phyloP scores from a whole-genome alignment of 2,329 filamentous ascomycete genomes.

The Neopestalotiopsis clavispora region DNA sequence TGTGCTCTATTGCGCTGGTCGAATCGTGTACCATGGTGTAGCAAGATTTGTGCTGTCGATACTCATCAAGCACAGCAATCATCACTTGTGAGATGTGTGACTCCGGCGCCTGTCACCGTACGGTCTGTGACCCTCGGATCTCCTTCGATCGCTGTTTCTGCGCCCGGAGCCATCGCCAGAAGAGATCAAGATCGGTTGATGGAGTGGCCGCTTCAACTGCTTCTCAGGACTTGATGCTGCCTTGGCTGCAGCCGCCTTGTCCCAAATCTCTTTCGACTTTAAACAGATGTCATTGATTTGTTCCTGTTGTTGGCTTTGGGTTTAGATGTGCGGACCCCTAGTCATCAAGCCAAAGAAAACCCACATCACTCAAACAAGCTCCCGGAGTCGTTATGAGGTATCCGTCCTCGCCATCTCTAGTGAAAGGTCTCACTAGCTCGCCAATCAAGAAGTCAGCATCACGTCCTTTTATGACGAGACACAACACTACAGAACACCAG shows the following conservation, averaged over 20 bases:
- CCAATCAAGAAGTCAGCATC: not conserved
- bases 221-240: slow-evolving; percentile 51
- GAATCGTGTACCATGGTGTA: not conserved
- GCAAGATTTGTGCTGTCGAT: not conserved
- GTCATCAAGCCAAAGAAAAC: slow-evolving; percentile 27
- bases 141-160: slow-evolving; percentile 40
- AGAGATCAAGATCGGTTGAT: slow-evolving; percentile 59
- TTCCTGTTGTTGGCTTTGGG: slow-evolving; percentile 47
- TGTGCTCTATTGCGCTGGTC: not conserved
- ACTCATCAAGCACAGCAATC: not conserved
- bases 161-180: slow-evolving; percentile 43
- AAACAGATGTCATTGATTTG: slow-evolving; percentile 67
- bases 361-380: slow-evolving; percentile 63
- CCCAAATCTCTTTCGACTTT: slow-evolving; percentile 64
- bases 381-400: slow-evolving; percentile 64
- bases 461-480: not conserved
- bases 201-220: slow-evolving; percentile 59
- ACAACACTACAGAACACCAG: not conserved
- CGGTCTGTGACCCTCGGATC: slow-evolving; percentile 31
- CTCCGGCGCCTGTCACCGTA: slow-evolving; percentile 36
- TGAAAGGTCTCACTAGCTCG: slow-evolving; percentile 55
- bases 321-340: slow-evolving; percentile 17
- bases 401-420: slow-evolving; percentile 65
- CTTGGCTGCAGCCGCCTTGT: slow-evolving; percentile 58
- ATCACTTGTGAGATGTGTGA: slow-evolving; percentile 32